Conservation (phyloP, 129 eudicot genomes). For the Scalesia atractyloides region DNA sequence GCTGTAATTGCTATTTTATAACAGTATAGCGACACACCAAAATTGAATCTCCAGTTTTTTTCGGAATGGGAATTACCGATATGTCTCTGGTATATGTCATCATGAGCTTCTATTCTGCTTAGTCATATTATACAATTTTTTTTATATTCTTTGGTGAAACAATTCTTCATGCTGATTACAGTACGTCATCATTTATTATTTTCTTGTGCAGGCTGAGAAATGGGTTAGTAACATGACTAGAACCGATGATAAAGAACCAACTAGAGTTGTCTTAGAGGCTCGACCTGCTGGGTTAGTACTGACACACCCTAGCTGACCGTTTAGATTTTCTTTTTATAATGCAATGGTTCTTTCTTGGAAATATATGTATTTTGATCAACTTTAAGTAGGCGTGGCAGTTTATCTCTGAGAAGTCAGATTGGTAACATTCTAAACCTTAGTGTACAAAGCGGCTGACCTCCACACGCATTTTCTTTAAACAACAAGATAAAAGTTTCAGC, state of each 20-base stretch:
- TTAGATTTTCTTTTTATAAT: background rate
- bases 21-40: background rate
- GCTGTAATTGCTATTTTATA: background rate
- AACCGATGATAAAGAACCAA: slow-evolving; percentile 42
- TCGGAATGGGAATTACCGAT: background rate
- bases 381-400: background rate
- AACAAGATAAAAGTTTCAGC: background rate
- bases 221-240: slow-evolving; percentile 78
- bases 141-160: background rate
- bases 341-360: background rate
- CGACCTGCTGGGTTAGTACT: slow-evolving; percentile 65
- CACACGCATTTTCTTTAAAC: background rate
- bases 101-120: background rate
- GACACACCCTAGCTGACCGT: slow-evolving; percentile 2
- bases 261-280: slow-evolving; percentile 55
- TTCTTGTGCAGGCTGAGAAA: slow-evolving; percentile 59
- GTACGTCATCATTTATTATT: background rate
- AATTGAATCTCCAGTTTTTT: background rate
- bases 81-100: background rate
- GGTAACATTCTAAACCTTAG: background rate
- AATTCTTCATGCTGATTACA: background rate
- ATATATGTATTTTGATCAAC: background rate
- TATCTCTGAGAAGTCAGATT: background rate
- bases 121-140: background rate
- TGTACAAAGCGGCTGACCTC: no score